Percentiles rank a stretch among this genome's conserved stretches.
These are phyloP conservation scores for Nakazawaea peltata DNA, from an alignment of 805 yeast species.

Conservation along the genomic window DNA sequence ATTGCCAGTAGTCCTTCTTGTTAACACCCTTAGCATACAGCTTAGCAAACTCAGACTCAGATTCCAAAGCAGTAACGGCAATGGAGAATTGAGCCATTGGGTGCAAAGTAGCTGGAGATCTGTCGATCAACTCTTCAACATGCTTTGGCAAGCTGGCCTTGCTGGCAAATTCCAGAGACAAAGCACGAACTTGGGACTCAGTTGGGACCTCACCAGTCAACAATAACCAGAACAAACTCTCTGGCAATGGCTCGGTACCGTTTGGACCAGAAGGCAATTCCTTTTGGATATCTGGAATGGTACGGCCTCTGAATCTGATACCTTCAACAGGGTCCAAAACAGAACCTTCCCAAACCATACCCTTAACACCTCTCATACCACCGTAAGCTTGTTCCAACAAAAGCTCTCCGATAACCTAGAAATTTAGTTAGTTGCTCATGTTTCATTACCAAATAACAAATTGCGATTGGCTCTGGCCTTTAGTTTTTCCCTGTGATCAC, in stretches of 20 bases:
- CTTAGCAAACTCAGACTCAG: slow-evolving; percentile 77
- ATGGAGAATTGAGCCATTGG: slow-evolving; percentile 89
- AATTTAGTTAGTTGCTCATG: slow-evolving; percentile 2
- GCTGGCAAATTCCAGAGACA: slow-evolving; percentile 71
- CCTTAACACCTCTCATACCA: slow-evolving; percentile 86
- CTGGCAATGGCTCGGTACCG: slow-evolving; percentile 62
- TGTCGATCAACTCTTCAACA: slow-evolving; percentile 64
- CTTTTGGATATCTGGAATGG: slow-evolving; percentile 71
- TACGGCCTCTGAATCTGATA: slow-evolving; percentile 77
- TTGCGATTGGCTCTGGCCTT: background rate
- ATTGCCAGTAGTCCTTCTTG: slow-evolving; percentile 80
- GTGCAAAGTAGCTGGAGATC: slow-evolving; percentile 67
- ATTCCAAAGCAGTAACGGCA: slow-evolving; percentile 74
- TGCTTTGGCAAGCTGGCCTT: slow-evolving; percentile 74
- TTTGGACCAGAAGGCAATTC: slow-evolving; percentile 70
- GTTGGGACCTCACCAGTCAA: slow-evolving; percentile 82
- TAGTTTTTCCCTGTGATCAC: too few relatives aligned
- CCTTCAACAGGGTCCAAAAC: slow-evolving; percentile 82
- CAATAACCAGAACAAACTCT: slow-evolving; percentile 75
- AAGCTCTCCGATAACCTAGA: slow-evolving; percentile 58
- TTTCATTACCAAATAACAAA: background rate
- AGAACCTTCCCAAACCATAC: slow-evolving; percentile 85
- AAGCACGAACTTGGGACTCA: slow-evolving; percentile 57
- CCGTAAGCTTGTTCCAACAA: slow-evolving; percentile 78
- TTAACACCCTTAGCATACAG: slow-evolving; percentile 79